Base-by-base conservation (phyloP, 352 stramenopile species). In the Chrysophaeum taylorii region DNA sequence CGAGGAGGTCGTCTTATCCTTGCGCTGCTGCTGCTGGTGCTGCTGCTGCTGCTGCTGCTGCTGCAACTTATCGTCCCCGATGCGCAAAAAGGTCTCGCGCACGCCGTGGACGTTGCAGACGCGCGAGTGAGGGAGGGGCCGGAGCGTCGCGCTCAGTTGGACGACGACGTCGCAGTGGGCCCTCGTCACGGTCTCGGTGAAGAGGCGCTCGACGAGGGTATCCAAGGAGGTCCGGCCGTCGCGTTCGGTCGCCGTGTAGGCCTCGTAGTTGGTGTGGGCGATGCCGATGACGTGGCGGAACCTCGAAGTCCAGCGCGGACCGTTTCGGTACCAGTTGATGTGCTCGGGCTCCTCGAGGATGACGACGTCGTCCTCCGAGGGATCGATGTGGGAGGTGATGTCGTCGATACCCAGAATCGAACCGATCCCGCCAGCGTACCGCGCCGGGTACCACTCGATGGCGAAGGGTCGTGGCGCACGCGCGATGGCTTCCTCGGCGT, bases 111-210 rank as follows among this genome's bases (percentile, higher is more conserved):
- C 86, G 77, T 92, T 92, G 70, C 83, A 80, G 15, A 90, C 79
- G 52, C 52, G 52, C 52, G 52, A 63, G 33, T 63, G 52, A 25
- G 52, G 52, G 21, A 86, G 73, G 70, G 90, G 84, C 74, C 90
- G 90, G 23, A 92, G 60, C 14, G 84, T 87, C 39, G 78, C 82
- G 52, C 78, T 88, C 7, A 92, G 76, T 76, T 91, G 91, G 61
- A 92, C 87, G 0, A 91, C 70, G 66, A 84, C 75, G 78, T 92
- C 83, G 72, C 85, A 91, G 74, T 92, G 83, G 5, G 86, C 84
- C 38, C 86, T 69, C 54, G 83, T 86, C 82, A 91, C 79, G 42
- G 75, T 75, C 75, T 80, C 70, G 70, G 80, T 82, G 33, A 82
- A 72, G 18, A 69, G 60, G 35, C 52, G 52, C 52, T 63, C 52